phyloP scores from a whole-genome alignment of 2,329 filamentous ascomycete genomes.

The Trichoderma sp. region DNA sequence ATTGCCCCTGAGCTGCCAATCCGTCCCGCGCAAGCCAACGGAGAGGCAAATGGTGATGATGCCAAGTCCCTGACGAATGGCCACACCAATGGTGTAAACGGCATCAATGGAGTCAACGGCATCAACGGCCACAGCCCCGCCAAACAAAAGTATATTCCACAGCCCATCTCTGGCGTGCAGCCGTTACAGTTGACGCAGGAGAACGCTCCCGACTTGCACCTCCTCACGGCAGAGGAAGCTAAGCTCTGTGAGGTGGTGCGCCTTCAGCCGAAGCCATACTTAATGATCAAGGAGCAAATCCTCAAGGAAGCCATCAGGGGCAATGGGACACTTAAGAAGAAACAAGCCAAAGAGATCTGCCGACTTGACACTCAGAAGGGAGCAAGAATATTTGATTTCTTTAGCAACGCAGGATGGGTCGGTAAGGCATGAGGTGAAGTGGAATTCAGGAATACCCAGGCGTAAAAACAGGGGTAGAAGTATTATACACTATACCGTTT shows the following conservation, averaged over 20 bases:
- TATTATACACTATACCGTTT: background rate
- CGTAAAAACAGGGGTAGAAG: background rate
- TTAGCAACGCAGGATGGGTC: slow-evolving; percentile 90
- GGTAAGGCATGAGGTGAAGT: slow-evolving; percentile 65
- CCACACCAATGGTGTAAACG: slow-evolving; percentile 7
- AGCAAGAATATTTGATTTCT: slow-evolving; percentile 88
- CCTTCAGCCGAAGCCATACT: slow-evolving; percentile 89
- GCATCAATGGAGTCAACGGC: slow-evolving; percentile 51
- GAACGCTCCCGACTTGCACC: slow-evolving; percentile 77
- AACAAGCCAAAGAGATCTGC: slow-evolving; percentile 85
- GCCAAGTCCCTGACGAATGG: slow-evolving; percentile 51
- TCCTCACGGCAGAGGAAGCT: slow-evolving; percentile 79
- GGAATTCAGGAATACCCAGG: background rate
- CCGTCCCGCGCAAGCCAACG: slow-evolving; percentile 47
- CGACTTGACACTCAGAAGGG: slow-evolving; percentile 82
- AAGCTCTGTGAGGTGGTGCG: slow-evolving; percentile 84
- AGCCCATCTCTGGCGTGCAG: slow-evolving; percentile 61
- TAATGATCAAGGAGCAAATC: slow-evolving; percentile 92
- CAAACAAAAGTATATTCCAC: slow-evolving; percentile 55
- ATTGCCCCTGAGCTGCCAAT: slow-evolving; percentile 77
- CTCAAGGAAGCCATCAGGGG: slow-evolving; percentile 86
- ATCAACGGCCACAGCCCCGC: slow-evolving; percentile 41
- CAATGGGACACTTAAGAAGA: slow-evolving; percentile 89
- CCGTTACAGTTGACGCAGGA: slow-evolving; percentile 72
- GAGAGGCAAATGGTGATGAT: slow-evolving; percentile 45